phyloP scores from a whole-genome alignment of 83 land plant genomes.

The Thuja plicata region DNA sequence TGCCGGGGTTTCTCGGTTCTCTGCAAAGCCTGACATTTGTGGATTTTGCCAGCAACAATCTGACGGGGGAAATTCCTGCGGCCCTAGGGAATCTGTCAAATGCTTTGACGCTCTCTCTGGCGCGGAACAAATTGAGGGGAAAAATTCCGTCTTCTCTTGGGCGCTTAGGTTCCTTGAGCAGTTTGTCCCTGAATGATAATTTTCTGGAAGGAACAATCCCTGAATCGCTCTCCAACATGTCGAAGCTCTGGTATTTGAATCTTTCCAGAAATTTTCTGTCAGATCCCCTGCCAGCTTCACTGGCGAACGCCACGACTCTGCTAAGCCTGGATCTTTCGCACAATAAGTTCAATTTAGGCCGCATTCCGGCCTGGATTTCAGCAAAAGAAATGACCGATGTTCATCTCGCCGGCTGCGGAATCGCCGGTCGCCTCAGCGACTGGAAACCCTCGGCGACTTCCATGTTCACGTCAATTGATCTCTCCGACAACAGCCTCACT shows the following conservation, averaged over 20 bases:
- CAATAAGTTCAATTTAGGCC: conserved; percentile 49
- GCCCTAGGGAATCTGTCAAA: conserved; percentile 34
- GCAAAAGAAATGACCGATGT: conserved; percentile 41
- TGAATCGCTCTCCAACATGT: conserved; percentile 34
- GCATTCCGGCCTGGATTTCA: conserved; percentile 58
- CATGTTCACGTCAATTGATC: conserved; percentile 52
- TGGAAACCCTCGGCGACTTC: conserved; percentile 33
- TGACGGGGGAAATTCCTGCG: conserved; percentile 57
- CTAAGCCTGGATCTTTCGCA: conserved; percentile 63
- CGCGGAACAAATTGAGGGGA: conserved; percentile 47
- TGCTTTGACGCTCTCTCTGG: conserved; percentile 27
- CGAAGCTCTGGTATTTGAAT: conserved; percentile 53
- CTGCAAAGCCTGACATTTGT: conserved; percentile 40
- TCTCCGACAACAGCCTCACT: conserved; percentile 54
- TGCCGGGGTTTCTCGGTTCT: conserved; percentile 56
- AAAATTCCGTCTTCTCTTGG: conserved; percentile 54
- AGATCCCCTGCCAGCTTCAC: conserved; percentile 37
- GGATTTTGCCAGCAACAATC: conserved; percentile 52
- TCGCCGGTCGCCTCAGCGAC: conserved; percentile 38
- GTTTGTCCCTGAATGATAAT: conserved; percentile 45
- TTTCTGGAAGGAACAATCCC: conserved; percentile 63
- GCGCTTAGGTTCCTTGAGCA: conserved; percentile 31
- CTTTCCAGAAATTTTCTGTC: conserved; percentile 52
- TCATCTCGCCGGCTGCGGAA: conserved; percentile 61
- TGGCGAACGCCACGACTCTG: conserved; percentile 18